Base-by-base conservation (phyloP, 352 stramenopile genomes). In the Phytophthora pisi region DNA sequence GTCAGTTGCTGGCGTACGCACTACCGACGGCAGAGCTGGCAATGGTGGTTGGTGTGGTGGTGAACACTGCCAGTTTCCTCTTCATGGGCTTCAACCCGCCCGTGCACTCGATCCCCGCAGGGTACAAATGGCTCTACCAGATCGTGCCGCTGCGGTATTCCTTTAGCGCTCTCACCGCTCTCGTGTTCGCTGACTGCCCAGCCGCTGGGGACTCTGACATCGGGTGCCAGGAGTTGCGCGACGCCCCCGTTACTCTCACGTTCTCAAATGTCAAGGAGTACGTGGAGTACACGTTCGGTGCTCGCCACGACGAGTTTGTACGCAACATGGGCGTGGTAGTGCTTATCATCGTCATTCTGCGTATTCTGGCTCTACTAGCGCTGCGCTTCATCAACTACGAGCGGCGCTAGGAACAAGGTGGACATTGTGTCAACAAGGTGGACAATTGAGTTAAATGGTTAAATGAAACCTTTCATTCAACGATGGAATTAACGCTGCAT, bases 1-100 rank as follows among this genome's bases (percentile, higher is more conserved):
- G 78, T 16, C 75, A 86, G 55, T 60, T 86, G 24, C 45, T 84
- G 18, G 61, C 68, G 4, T 84, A 77, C 43, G 76, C 70, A 36
- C 60, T 84, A 5, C 78, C 78, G 11, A 75, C 53, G 13, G 65
- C 66, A n/a, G 78, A 86, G 34, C 34, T 84, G 9, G 78, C 78
- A 3, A 81, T 73, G 63, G 69, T 86, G 28, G 57, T 81, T 9
- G 76, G 74, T 34, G 64, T 82, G 26, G 66, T 88, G 10, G 46
- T 92, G 30, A 87, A 89, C 57, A 79, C 81, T 51, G 75, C 92
- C 58, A 90, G 89, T 66, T 82, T 93, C 64, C 69, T 92, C 9
- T 91, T 92, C 69, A 86, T 86, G 74, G 88, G 86, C 34, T 91
- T 85, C 74, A 90, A 89, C 54, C 83, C 83, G 18, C 81, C 83